A percentile compares a stretch with the other conserved stretches of the same genome.
phyloP scores from a whole-genome alignment of 345 rosid genomes.

The Odontarrhena argentea region DNA sequence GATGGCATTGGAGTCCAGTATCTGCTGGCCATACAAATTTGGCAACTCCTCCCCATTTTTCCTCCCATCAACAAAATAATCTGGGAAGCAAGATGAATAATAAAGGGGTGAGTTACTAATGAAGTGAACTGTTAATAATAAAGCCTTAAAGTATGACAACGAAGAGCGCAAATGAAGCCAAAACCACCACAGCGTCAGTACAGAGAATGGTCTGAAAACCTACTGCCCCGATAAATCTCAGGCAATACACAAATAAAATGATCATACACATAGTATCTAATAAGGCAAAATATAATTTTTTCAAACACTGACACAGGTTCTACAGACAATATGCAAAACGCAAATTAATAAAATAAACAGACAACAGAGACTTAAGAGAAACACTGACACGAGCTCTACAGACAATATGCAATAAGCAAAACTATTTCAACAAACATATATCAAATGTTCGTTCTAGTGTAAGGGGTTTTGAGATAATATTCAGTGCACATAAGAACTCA shows the following conservation, averaged over 20 bases:
- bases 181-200: background rate
- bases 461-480: slow-evolving; percentile 6
- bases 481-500: slow-evolving; percentile 46
- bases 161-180: background rate
- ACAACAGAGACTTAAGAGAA: no score
- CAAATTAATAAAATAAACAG: no score
- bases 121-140: slow-evolving; percentile 5
- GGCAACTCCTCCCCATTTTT: slow-evolving; percentile 60
- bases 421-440: background rate
- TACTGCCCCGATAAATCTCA: slow-evolving; percentile 1
- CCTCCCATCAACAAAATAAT: slow-evolving; percentile 78
- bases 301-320: background rate
- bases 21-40: slow-evolving; percentile 61
- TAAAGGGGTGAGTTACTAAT: slow-evolving; percentile 15
- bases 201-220: slow-evolving; percentile 8
- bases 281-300: background rate
- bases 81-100: slow-evolving; percentile 43
- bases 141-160: background rate
- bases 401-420: background rate
- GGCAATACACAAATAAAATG: slow-evolving; percentile 18
- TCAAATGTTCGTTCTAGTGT: background rate
- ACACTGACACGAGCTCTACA: background rate
- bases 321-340: no score
- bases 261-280: background rate
- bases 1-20: slow-evolving; percentile 50